Base-by-base conservation (phyloP, 352 stramenopile species). In the Globisporangium okanoganense region DNA sequence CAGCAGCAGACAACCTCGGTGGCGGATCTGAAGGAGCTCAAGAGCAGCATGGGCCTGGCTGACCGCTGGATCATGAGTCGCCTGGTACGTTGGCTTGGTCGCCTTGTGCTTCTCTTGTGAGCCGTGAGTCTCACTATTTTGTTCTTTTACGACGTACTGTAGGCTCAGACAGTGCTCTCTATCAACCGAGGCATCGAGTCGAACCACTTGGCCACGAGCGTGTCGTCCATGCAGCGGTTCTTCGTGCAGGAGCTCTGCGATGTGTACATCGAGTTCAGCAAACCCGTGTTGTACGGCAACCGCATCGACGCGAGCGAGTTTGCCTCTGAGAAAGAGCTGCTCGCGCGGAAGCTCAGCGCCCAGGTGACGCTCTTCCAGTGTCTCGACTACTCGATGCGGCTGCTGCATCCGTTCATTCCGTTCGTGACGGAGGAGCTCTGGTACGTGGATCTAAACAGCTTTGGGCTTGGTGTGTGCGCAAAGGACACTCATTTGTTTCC, bases 351-450 rank as follows among this genome's bases (percentile, higher is more conserved):
- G 53, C 84, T 82, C 65, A 88, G 90, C 41, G 92, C 97, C 27
- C 94, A 98, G 71, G 84, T 82, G 8, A 98, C 89, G 10, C 75
- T 99, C 7, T 98, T 95, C 73, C 78, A 94, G 29, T 97, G 93
- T 36, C 73, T 99, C 40, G 97, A 99, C 62, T 87, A 87, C 62
- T 97, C 93, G 20, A 89, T 99, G 67, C 89, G 97, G 20, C 79
- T 99, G 51, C 72, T 99, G 36, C 98, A 99, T 67, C 97, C 97
- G 7, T 97, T 99, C 70, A 99, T 99, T 72, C 98, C 98, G n/a
- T 99, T 99, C 72, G 94, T 99, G 24, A 99, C 97, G 0, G 98
- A 99, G 79, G 98, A 99, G 72, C 79, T 99, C 10, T 99, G 97
- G 97, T 96, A 96, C 10, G 18, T 35, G n/a, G n/a, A n/a, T n/a